A percentile compares a stretch with the other conserved stretches of the same genome.
Conservation (phyloP, 2,329 filamentous ascomycete species). For the Tricladium varicosporioides region DNA sequence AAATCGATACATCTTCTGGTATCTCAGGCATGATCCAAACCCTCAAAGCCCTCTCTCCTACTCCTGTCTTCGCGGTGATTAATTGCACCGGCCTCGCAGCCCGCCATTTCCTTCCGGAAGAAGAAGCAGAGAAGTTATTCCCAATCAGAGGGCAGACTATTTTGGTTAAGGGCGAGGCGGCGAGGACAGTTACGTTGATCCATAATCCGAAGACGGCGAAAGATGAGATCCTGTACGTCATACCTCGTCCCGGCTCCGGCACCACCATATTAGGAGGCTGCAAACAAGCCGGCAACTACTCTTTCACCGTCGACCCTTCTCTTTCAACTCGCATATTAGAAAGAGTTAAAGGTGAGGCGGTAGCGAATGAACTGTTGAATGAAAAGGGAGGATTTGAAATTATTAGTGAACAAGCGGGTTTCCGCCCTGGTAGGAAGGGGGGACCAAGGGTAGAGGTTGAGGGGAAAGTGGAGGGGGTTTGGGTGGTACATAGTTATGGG, state of each 20-base stretch:
- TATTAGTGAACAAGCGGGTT: slow-evolving; percentile 40
- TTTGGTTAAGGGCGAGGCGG: slow-evolving; percentile 42
- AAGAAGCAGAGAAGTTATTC: slow-evolving; percentile 31
- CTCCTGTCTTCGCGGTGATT: slow-evolving; percentile 31
- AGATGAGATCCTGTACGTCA: slow-evolving; percentile 39
- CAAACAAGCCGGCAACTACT: slow-evolving; percentile 40
- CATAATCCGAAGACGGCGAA: no score
- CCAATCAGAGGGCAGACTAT: slow-evolving; percentile 46
- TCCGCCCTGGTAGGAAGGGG: slow-evolving; percentile 43
- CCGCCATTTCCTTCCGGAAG: slow-evolving; percentile 35
- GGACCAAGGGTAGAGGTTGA: slow-evolving; percentile 43
- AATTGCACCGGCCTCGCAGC: slow-evolving; percentile 45
- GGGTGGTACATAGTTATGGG: slow-evolving; percentile 46
- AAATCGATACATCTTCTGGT: slow-evolving; percentile 3
- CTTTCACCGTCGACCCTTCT: slow-evolving; percentile 22
- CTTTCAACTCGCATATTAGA: no score
- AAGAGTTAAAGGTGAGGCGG: no score
- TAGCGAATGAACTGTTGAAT: slow-evolving; percentile 31
- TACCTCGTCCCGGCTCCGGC: slow-evolving; percentile 40
- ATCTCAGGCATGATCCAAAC: slow-evolving; percentile 13
- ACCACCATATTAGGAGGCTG: slow-evolving; percentile 45
- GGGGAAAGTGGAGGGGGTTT: slow-evolving; percentile 28
- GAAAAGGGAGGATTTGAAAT: slow-evolving; percentile 41
- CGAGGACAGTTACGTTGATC: slow-evolving; percentile 22
- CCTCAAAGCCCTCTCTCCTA: slow-evolving; percentile 1